Conservation (phyloP, 192 early-diverging fungal genomes). For the Chytriomyces confervae region DNA sequence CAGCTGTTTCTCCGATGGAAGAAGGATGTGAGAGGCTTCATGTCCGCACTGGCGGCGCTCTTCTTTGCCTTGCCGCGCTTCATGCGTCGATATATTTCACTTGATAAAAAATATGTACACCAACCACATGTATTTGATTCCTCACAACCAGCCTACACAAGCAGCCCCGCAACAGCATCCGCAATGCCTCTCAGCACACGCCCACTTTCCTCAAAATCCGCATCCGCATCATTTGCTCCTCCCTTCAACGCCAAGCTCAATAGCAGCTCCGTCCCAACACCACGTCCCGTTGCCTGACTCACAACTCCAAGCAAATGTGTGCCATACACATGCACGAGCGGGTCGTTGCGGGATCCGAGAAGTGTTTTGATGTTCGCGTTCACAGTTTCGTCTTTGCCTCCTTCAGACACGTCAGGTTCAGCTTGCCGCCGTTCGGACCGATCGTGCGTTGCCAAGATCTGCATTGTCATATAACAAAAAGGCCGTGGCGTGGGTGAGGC, state of each 20-base stretch:
- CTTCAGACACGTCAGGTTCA: too few species aligned
- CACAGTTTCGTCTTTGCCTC: too few species aligned
- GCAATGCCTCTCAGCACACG: conserved; percentile 2
- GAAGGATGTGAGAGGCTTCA: too few species aligned
- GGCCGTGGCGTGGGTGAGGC: too few species aligned
- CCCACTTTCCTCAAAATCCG: not conserved
- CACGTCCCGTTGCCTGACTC: not conserved
- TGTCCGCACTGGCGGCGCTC: too few species aligned
- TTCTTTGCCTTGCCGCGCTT: too few species aligned
- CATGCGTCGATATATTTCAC: too few species aligned
- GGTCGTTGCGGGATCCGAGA: conserved; percentile 12
- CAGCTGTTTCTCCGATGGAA: too few species aligned
- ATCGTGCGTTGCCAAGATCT: not conserved
- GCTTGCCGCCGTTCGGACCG: not conserved
- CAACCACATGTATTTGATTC: too few species aligned
- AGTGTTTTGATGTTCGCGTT: conserved; percentile 1
- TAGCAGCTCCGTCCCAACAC: conserved; percentile 4
- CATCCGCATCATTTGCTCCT: not conserved
- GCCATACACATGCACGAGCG: conserved; percentile 18
- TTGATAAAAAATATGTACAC: too few species aligned
- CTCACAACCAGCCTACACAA: not conserved
- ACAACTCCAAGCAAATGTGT: conserved; percentile 1
- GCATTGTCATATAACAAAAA: too few species aligned
- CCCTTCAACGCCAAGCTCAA: conserved; percentile 14
- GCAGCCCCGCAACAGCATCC: not conserved